These are phyloP conservation scores for Zizania latifolia DNA, from an alignment of 176 grass and related monocot genomes.

Conservation along the genomic window DNA sequence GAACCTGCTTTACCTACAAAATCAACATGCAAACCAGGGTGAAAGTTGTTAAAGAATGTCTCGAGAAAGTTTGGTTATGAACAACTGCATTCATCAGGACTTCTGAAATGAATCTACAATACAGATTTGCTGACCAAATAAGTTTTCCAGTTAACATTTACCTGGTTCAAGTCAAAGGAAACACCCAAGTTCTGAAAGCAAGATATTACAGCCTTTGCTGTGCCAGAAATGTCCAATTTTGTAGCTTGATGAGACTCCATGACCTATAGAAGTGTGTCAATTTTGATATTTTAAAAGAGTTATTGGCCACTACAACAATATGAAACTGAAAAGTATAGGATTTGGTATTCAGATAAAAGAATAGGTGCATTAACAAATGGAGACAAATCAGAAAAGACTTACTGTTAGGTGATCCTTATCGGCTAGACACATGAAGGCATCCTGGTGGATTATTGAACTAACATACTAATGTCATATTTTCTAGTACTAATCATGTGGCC, in stretches of 20 bases:
- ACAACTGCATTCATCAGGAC: neutral
- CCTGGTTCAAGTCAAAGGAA: slow-evolving; percentile 62
- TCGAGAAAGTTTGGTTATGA: neutral
- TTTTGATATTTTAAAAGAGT: slow-evolving; percentile 17
- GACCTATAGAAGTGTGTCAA: slow-evolving; percentile 44
- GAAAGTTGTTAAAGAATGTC: neutral
- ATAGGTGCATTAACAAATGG: slow-evolving; percentile 4
- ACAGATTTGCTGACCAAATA: neutral
- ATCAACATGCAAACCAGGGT: neutral
- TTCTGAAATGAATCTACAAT: neutral
- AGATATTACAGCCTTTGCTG: slow-evolving; percentile 85
- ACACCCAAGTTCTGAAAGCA: slow-evolving; percentile 84
- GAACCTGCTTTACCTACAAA: slow-evolving; percentile 60
- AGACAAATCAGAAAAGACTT: neutral
- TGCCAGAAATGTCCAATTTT: slow-evolving; percentile 88
- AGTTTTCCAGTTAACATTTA: slow-evolving; percentile 11
- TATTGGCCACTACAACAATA: neutral
- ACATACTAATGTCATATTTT: neutral
- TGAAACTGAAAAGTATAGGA: neutral
- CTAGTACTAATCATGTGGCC: no score
- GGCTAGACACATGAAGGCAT: neutral
- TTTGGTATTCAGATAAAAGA: slow-evolving; percentile 15
- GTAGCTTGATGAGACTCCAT: slow-evolving; percentile 92
- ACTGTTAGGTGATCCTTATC: neutral
- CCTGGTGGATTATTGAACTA: neutral